These are phyloP conservation scores for Neonectria coccinea DNA, from an alignment of 2,329 filamentous ascomycete genomes.

Conservation along the genomic window DNA sequence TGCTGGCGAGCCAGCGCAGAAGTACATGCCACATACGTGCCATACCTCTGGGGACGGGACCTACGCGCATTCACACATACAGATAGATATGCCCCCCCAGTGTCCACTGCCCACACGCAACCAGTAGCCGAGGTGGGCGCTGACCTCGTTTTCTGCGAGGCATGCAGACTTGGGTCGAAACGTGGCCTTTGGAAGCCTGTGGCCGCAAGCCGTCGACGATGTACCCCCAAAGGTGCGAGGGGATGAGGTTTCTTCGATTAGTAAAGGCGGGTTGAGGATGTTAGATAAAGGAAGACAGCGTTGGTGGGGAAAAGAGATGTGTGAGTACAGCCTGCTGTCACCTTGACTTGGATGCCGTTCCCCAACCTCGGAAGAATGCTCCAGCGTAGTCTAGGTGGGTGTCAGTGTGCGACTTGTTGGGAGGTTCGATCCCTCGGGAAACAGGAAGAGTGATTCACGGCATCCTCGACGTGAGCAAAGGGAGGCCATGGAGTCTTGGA, in stretches of 20 bases:
- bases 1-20: slow-evolving; percentile 25
- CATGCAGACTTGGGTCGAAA: slow-evolving; percentile 26
- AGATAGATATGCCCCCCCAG: slow-evolving; percentile 9
- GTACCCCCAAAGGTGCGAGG: background rate
- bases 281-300: slow-evolving; percentile 4
- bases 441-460: background rate
- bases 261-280: slow-evolving; percentile 12
- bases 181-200: slow-evolving; percentile 22
- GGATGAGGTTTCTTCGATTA: slow-evolving; percentile 8
- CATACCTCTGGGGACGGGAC: background rate
- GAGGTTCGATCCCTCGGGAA: slow-evolving; percentile 11
- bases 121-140: slow-evolving; percentile 9
- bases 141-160: slow-evolving; percentile 16
- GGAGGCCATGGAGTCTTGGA: slow-evolving; percentile 6
- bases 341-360: slow-evolving; percentile 13
- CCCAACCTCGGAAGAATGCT: slow-evolving; percentile 9
- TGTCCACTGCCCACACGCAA: background rate
- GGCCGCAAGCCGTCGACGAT: background rate
- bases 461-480: slow-evolving; percentile 3
- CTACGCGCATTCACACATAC: slow-evolving; percentile 7
- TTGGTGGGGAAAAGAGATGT: background rate
- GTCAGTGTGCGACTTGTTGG: slow-evolving; percentile 16
- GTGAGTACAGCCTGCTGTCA: slow-evolving; percentile 11
- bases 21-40: slow-evolving; percentile 9
- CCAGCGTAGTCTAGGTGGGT: slow-evolving; percentile 3